Evolutionary conservation across 2,329 filamentous ascomycete genomes (phyloP), one percentile per base, ranked within the genome.

Genomic region (Colletotrichum orchidophilum): DNA sequence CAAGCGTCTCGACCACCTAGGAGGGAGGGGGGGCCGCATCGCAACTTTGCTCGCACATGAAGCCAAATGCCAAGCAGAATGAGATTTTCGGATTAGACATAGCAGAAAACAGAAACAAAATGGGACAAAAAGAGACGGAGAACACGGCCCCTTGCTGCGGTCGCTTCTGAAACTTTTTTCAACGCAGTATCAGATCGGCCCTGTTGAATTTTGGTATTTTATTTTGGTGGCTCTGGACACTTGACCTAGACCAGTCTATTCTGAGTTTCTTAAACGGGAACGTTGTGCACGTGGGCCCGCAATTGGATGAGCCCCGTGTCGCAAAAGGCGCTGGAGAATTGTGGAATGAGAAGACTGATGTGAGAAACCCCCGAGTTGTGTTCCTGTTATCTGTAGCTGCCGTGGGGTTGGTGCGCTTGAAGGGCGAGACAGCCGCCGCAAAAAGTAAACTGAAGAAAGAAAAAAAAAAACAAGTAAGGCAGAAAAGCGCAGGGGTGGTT

Each of bases 211-310:
- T 39, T 29, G 9, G n/a, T 21, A 27, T 26, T 29, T 57, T 70
- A 42, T 58, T 49, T 35, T 15, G 60, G 57, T 39, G 11, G 35
- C 15, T 21, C 21, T 39, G 18, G 63, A 26, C 18, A 35, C 64
- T 54, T 70, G 21, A 27, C 8, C 29, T 24, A 5, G 50, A 50
- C 29, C 61, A 33, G 68, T 46, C 55, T 61, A 63, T 68, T 53
- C 49, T 53, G 39, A 42, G 31, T 39, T 71, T 57, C 27, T 33
- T 12, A 58, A 39, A 31, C 5, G 42, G 52, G 29, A 39, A 21
- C 29, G 35, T 50, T 11, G 62, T 66, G 73, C 77, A 78, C 75
- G 77, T 78, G 77, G 74, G 72, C 72, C 70, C 58, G 29, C 58
- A 73, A 77, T 77, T 78, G 76, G 75, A 29, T 50, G 31, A 57